These are phyloP conservation scores for Leccinum olivaceopallidum DNA, from an alignment of 768 basidiomycete genomes.

Conservation along the genomic window DNA sequence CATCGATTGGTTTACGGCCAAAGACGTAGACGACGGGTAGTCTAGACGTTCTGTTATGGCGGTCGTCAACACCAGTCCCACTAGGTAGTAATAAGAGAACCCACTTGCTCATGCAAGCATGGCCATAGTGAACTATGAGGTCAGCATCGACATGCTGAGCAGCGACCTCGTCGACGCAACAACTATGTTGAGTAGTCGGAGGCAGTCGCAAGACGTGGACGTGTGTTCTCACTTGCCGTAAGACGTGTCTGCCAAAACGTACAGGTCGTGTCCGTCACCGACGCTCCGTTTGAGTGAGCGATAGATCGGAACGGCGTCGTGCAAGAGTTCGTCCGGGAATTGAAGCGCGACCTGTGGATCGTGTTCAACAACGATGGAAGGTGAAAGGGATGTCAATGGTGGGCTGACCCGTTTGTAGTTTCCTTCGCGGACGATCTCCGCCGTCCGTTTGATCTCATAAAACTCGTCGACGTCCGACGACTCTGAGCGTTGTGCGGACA, in stretches of 20 bases:
- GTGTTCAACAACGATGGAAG: background rate
- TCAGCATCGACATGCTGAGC: conserved; percentile 94
- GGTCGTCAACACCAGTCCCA: background rate
- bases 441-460: conserved; percentile 76
- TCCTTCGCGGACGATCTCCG: conserved; percentile 55
- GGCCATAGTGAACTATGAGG: conserved; percentile 91
- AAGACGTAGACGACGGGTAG: conserved; percentile 92
- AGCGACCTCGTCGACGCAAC: conserved; percentile 95
- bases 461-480: conserved; percentile 54
- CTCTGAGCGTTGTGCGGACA: conserved; percentile 32
- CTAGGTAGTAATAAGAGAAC: conserved; percentile 29
- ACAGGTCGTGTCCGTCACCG: conserved; percentile 56
- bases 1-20: conserved; percentile 68
- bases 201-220: background rate
- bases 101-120: conserved; percentile 93
- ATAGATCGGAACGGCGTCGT: conserved; percentile 84
- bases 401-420: conserved; percentile 70
- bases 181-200: conserved; percentile 42
- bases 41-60: conserved; percentile 66
- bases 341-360: conserved; percentile 76
- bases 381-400: background rate
- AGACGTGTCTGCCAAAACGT: conserved; percentile 95
- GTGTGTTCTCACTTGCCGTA: conserved; percentile 75
- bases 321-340: conserved; percentile 92
- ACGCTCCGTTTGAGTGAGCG: conserved; percentile 56